Evolutionary conservation across 257 asterid species (phyloP).

Genomic region (Primulina tabacum): DNA sequence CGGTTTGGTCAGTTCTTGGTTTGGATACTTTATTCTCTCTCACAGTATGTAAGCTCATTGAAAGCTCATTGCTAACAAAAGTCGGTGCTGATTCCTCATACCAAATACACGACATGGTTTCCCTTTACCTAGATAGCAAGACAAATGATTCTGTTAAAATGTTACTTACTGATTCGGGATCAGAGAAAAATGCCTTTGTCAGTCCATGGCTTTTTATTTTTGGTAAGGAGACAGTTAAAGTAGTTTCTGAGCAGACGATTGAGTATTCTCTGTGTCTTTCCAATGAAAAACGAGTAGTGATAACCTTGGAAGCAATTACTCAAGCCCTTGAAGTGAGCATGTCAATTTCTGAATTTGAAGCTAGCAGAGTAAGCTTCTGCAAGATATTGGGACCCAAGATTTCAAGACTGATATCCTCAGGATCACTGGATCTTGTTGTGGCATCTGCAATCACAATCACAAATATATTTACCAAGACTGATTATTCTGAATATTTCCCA

Average conservation of each 20-base stretch:
- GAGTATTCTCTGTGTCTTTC: conserved; percentile 12
- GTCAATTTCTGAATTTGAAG: conserved; percentile 30
- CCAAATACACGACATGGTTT: conserved; percentile 39
- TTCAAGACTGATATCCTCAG: conserved; percentile 21
- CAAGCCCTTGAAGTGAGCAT: conserved; percentile 27
- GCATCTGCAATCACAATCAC: conserved; percentile 30
- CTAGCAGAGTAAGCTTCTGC: conserved; percentile 27
- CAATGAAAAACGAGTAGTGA: conserved; percentile 23
- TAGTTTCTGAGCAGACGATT: conserved; percentile 25
- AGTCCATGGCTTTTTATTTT: conserved; percentile 38
- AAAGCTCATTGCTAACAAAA: conserved; percentile 34
- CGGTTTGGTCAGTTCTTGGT: conserved; percentile 36
- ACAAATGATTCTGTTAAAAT: conserved; percentile 20
- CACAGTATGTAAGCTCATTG: conserved; percentile 33
- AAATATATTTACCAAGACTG: conserved; percentile 24
- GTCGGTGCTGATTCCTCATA: conserved; percentile 26
- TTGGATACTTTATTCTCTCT: conserved; percentile 31
- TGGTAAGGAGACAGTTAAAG: conserved; percentile 29
- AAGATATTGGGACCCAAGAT: conserved; percentile 32
- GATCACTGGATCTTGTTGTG: conserved; percentile 25
- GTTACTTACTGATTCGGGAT: conserved; percentile 21
- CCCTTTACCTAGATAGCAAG: conserved; percentile 34
- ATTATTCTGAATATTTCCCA: conserved; percentile 27
- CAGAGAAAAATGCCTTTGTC: conserved; percentile 20
- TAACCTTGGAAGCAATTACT: conserved; percentile 29